These are phyloP conservation scores for Zychaea mexicana DNA, from an alignment of 371 early-diverging fungal species.

Conservation along the genomic window DNA sequence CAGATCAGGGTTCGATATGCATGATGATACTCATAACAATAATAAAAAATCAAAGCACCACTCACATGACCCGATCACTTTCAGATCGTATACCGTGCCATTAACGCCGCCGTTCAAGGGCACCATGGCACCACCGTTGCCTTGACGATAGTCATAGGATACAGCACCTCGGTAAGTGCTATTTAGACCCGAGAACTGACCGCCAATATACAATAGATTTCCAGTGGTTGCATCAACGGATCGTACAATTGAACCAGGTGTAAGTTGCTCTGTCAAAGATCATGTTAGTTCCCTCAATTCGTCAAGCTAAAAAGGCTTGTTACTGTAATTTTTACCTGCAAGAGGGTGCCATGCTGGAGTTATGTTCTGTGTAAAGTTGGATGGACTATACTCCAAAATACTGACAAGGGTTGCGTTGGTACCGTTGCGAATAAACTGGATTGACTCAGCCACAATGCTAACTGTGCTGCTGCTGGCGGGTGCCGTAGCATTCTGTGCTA, in stretches of 20 bases:
- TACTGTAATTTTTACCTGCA: conserved; percentile 18
- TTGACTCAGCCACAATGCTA: conserved; percentile 31
- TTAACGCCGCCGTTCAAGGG: conserved; percentile 31
- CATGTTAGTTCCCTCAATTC: neutral
- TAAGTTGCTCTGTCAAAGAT: conserved; percentile 31
- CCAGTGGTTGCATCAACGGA: conserved; percentile 29
- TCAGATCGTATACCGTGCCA: conserved; percentile 24
- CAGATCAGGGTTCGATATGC: too few species aligned
- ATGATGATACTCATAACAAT: neutral
- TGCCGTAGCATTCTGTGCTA: conserved; percentile 22
- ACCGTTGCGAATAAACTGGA: conserved; percentile 36
- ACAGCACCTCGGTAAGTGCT: conserved; percentile 28
- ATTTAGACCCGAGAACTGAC: conserved; percentile 28
- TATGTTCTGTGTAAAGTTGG: conserved; percentile 29
- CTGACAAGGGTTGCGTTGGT: conserved; percentile 33
- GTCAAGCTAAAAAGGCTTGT: too few species aligned
- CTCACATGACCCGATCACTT: conserved; percentile 26
- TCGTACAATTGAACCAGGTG: conserved; percentile 26
- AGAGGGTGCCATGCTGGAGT: conserved; percentile 35
- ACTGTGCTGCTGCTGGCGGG: conserved; percentile 20
- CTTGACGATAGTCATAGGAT: conserved; percentile 25
- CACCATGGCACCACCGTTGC: conserved; percentile 6
- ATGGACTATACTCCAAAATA: conserved; percentile 39
- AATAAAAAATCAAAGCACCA: neutral
- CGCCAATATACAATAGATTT: conserved; percentile 37